Evolutionary conservation across 345 rosid species (phyloP), one percentile per base, ranked within the genome.

Genomic region (Ceriops tagal): DNA sequence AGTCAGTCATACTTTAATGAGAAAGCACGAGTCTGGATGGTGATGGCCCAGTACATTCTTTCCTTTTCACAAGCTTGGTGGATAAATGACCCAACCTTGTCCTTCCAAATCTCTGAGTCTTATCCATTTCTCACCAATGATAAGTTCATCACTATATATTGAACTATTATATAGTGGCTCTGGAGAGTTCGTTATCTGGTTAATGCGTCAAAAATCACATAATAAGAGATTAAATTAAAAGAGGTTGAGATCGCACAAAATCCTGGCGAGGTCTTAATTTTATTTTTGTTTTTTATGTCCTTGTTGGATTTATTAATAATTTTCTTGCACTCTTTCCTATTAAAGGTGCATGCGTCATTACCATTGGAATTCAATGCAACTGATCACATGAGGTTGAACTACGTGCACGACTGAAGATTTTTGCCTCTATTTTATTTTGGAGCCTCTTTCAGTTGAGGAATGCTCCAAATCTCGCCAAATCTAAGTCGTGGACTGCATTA

Each of bases 51-150:
- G 0, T 0, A 31, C 19, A 22, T 37, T 21, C 39, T 7, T 31
- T 9, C 28, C 11, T 31, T 26, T 52, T 9, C 15, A 8, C 32
- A 37, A 6, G 30, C 24, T 20, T 52, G 53, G 76, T 73, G 76
- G 76, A 66, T 60, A 1, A 58, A 73, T 66, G 76, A 73, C 66
- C 66, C 32, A 53, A 58, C 35, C 52, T 24, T 65, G 65, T 37
- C 53, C 70, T 16, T 10, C 10, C 22, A 24, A 59, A 49, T 66
- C 66, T 35, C 18, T n/a, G 57, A 72, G 18, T 43, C 49, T 43
- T 43, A 43, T 43, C 49, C 18, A 43, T 43, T 43, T 43, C 5
- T 43, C 49, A 47, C 62, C 20, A n/a, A 24, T 10, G 20, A 64
- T 65, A 26, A 55, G 32, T 64, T 72, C 58, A 46, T 65, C 31